A percentile compares a stretch with the other conserved stretches of the same genome.
phyloP scores from a whole-genome alignment of 1,139 yeast genomes.

The Geotrichum candidum region DNA sequence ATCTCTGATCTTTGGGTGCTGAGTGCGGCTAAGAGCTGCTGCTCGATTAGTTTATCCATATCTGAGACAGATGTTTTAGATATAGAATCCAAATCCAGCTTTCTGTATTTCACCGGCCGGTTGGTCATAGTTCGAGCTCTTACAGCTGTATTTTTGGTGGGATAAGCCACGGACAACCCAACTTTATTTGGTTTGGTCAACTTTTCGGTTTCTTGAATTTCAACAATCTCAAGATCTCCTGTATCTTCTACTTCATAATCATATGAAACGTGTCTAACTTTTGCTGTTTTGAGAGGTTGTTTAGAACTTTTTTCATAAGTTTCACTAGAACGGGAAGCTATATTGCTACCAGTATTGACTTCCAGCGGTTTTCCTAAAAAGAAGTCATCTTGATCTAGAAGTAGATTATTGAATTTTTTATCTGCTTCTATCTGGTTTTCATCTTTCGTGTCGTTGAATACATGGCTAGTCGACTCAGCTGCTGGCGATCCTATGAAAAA shows the following conservation, averaged over 20 bases:
- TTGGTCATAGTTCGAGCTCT: conserved; percentile 2
- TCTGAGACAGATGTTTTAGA: background rate
- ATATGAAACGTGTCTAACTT: background rate
- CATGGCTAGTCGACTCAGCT: conserved; percentile 1
- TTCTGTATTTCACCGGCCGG: conserved; percentile 7
- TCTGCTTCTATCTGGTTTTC: background rate
- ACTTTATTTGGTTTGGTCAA: background rate
- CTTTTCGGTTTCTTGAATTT: conserved; percentile 6
- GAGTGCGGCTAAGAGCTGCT: conserved; percentile 13
- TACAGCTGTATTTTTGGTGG: background rate
- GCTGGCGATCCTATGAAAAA: conserved; percentile 10
- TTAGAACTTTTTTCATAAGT: background rate
- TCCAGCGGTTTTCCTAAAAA: background rate
- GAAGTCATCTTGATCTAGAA: conserved; percentile 12
- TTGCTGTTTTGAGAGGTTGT: background rate
- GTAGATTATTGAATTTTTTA: conserved; percentile 8
- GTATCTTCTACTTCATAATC: background rate
- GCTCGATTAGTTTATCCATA: conserved; percentile 15
- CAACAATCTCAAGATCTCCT: conserved; percentile 10
- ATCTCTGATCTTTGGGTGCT: conserved; percentile 13
- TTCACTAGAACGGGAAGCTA: background rate
- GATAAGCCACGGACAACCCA: background rate
- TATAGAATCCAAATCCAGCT: background rate
- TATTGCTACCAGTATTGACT: background rate
- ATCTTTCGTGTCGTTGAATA: background rate